Base-by-base conservation (phyloP, 495 filamentous ascomycete genomes). In the Daldinia loculata region DNA sequence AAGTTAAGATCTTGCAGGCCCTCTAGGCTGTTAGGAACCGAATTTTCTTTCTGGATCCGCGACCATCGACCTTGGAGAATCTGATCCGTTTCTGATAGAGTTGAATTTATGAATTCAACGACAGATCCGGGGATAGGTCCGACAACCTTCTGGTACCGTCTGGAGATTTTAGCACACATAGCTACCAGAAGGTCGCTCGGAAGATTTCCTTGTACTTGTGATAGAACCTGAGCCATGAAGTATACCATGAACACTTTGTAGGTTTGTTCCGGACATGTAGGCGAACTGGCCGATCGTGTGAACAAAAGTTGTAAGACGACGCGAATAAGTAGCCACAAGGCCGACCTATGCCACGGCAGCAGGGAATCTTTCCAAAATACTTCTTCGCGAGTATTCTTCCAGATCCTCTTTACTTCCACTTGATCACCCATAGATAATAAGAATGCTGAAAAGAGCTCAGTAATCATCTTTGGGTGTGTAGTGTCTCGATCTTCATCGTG, bases 361-460 rank as follows among this genome's bases (percentile, higher is more conserved):
- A 27, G 17, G 14, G 74, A 68, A 24, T 83, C 45, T 2, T 74
- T 2, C 84, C 84, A 90, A 26, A 85, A 50, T 0, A 90, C 84
- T 27, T 91, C 87, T 58, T 92, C 88, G 9, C 87, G 81, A 15
- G 86, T 90, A 55, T 84, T 80, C 70, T 91, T 92, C n/a, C 64
- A 55, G 6, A 91, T 79, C 1, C 79, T 76, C 5, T 55, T 4
- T 0, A 78, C 74, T 0, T 77, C 60, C 0, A 75, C 53, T 6
- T 66, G 65, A 0, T 39, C n/a, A 2, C 86, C 87, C 1, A 84
- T 51, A 5, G 81, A 83, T 3, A 72, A 67, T 6, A 92, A 63
- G 29, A 87, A 71, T 0, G 79, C 79, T 3, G 78, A 79, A 6
- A 92, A 71, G 53, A 89, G 75, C 32, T 87, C 84, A 0, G 87